A percentile compares a stretch with the other conserved stretches of the same genome.
These are phyloP conservation scores for Stagonosporopsis cucurbitacearum DNA, from an alignment of 2,329 filamentous ascomycete genomes.

Conservation along the genomic window DNA sequence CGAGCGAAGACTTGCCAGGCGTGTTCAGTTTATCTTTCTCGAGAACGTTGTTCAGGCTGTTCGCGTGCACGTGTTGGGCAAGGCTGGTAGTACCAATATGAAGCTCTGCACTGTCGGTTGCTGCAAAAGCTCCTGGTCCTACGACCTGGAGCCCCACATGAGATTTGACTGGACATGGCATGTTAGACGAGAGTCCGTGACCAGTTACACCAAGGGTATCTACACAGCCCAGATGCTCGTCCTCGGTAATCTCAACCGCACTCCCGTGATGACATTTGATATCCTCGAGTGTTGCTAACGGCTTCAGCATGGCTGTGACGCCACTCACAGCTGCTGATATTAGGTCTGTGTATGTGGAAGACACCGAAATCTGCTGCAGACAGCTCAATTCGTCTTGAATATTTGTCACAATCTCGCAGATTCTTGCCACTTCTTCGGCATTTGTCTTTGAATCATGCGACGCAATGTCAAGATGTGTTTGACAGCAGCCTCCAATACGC, in stretches of 20 bases:
- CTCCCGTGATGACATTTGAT: too few species aligned
- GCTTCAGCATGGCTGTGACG: neutral
- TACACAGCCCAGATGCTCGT: neutral
- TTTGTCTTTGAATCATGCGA: neutral
- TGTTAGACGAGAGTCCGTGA: neutral
- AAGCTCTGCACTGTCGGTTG: neutral
- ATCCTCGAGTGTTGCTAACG: neutral
- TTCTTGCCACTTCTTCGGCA: neutral
- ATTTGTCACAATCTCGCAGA: neutral
- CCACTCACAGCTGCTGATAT: neutral
- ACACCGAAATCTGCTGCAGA: neutral
- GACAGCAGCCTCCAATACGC: neutral
- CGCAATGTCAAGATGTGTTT: neutral
- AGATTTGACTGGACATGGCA: neutral
- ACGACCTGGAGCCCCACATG: neutral
- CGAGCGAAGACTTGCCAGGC: neutral
- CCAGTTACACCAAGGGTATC: neutral
- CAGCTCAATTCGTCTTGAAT: neutral
- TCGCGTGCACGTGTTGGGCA: neutral
- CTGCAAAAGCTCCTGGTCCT: neutral
- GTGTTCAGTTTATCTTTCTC: neutral
- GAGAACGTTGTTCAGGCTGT: neutral
- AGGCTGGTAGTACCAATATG: neutral
- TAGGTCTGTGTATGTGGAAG: neutral
- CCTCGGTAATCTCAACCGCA: neutral